Conservation (phyloP, 108 stramenopile genomes). For the Pseudonitzschia multiseries region DNA sequence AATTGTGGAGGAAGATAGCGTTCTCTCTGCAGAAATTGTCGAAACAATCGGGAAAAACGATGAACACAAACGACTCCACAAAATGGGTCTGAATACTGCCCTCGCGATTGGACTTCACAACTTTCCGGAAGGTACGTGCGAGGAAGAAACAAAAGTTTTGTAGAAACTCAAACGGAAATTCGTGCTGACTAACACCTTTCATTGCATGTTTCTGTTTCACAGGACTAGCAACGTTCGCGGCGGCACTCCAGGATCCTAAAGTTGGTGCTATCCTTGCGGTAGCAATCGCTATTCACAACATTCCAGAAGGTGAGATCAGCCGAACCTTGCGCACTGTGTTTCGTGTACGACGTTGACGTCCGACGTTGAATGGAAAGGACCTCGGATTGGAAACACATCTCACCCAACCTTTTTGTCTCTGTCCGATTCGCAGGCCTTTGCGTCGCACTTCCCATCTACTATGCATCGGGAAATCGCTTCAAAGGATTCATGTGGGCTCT, state of each 20-base stretch:
- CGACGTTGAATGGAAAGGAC: too few species aligned
- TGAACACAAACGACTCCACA: constrained; percentile 33
- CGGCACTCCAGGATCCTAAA: constrained; percentile 58
- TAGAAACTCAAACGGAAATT: too few species aligned
- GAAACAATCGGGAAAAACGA: background rate
- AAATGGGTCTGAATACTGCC: constrained; percentile 63
- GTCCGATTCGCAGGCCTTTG: constrained; percentile 40
- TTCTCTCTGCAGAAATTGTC: background rate
- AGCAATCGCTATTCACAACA: constrained; percentile 81
- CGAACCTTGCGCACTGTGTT: background rate
- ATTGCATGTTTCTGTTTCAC: constrained; percentile 87
- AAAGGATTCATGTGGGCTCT: constrained; percentile 83
- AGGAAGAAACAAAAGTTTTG: too few species aligned
- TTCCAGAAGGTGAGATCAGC: constrained; percentile 70
- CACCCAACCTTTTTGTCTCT: background rate
- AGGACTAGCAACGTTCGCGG: constrained; percentile 88
- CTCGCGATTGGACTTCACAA: constrained; percentile 82
- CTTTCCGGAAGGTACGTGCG: constrained; percentile 72
- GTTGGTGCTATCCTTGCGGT: constrained; percentile 70
- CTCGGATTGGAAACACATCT: too few species aligned
- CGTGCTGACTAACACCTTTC: constrained; percentile 34
- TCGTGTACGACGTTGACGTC: too few species aligned
- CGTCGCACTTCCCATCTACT: constrained; percentile 90
- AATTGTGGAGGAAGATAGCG: background rate
- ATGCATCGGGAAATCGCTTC: constrained; percentile 79